Conservation (phyloP, 768 basidiomycete genomes). For the Strobilomyces echinocephalus region DNA sequence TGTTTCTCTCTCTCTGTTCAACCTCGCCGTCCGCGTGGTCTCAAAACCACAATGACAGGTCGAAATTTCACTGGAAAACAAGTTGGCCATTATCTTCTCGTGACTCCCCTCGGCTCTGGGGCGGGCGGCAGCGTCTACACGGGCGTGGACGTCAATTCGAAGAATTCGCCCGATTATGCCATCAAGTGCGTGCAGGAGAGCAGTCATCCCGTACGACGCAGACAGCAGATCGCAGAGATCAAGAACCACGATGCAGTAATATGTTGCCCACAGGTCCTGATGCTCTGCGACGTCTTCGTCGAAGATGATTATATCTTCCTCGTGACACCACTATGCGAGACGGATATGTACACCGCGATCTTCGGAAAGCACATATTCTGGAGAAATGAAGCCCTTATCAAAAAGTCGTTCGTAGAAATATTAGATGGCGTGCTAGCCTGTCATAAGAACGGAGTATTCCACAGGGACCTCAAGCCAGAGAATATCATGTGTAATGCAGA, state of each 20-base stretch:
- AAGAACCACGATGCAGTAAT: constrained; percentile 44
- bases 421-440: constrained; percentile 74
- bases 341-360: constrained; percentile 60
- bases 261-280: constrained; percentile 52
- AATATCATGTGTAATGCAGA: constrained; percentile 61
- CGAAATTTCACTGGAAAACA: constrained; percentile 47
- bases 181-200: constrained; percentile 69
- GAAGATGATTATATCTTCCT: constrained; percentile 62
- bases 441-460: constrained; percentile 66
- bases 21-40: background rate
- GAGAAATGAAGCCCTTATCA: constrained; percentile 58
- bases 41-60: background rate
- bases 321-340: constrained; percentile 54
- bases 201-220: constrained; percentile 44
- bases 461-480: constrained; percentile 87
- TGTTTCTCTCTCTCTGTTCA: background rate
- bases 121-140: constrained; percentile 77
- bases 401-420: constrained; percentile 65
- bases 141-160: constrained; percentile 50
- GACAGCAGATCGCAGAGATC: constrained; percentile 69
- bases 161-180: constrained; percentile 45
- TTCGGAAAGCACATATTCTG: constrained; percentile 49
- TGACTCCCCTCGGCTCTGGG: constrained; percentile 63
- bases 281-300: constrained; percentile 55
- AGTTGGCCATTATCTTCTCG: constrained; percentile 59